phyloP scores from a whole-genome alignment of 1,284 basidiomycete species.

The Melampsora americana region DNA sequence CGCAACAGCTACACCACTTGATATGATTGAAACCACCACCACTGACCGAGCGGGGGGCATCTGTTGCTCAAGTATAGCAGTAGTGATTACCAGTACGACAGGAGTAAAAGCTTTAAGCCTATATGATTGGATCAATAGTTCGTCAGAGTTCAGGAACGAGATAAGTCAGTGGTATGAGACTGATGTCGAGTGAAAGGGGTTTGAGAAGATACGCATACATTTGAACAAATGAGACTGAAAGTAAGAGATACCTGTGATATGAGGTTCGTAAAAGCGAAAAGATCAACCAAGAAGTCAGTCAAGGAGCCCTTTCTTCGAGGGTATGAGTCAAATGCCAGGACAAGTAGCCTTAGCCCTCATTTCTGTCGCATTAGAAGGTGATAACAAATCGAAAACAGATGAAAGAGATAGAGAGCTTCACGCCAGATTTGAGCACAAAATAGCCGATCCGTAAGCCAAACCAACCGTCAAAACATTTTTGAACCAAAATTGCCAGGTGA shows the following conservation, averaged over 20 bases:
- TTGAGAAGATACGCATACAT: constrained; percentile 9
- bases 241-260: constrained; percentile 23
- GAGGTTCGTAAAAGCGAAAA: neutral
- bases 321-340: neutral
- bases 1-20: constrained; percentile 30
- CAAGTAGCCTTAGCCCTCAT: neutral
- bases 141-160: neutral
- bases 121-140: too few species aligned
- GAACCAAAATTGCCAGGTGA: constrained; percentile 33
- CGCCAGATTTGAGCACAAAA: constrained; percentile 40
- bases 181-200: neutral
- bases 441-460: constrained; percentile 32
- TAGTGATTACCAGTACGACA: constrained; percentile 32
- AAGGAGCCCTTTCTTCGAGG: neutral
- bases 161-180: neutral
- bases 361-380: neutral
- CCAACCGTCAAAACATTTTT: constrained; percentile 30
- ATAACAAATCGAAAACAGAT: neutral
- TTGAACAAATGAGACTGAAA: constrained; percentile 37
- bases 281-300: neutral
- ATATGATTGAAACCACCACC: constrained; percentile 23
- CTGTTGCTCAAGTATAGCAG: constrained; percentile 21
- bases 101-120: constrained; percentile 41
- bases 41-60: constrained; percentile 6
- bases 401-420: neutral